These are phyloP conservation scores for Naganishia antarctica DNA, from an alignment of 768 basidiomycete genomes.

Conservation along the genomic window DNA sequence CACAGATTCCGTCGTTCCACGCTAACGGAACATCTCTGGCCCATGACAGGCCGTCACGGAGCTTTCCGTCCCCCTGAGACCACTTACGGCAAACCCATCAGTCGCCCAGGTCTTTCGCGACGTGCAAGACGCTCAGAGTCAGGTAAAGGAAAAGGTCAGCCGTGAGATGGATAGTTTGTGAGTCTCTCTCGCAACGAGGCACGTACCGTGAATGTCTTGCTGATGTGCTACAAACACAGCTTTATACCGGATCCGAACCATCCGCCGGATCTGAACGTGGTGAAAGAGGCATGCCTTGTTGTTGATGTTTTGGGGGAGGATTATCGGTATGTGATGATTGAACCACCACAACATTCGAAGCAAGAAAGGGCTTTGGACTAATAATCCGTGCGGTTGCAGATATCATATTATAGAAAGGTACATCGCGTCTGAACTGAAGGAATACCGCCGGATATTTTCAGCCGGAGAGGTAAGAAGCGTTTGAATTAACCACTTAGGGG, in stretches of 20 bases:
- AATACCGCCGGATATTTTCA: constrained; percentile 92
- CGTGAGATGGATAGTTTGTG: constrained; percentile 89
- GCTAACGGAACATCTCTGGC: background rate
- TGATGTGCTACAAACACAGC: constrained; percentile 51
- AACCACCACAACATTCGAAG: background rate
- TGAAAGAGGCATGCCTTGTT: constrained; percentile 79
- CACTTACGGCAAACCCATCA: constrained; percentile 68
- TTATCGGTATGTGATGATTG: constrained; percentile 55
- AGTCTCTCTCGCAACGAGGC: constrained; percentile 44
- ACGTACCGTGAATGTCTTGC: background rate
- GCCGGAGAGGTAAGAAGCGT: constrained; percentile 69
- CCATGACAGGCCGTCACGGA: constrained; percentile 73
- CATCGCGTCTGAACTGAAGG: constrained; percentile 80
- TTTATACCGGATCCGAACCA: constrained; percentile 70
- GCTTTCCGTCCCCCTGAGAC: constrained; percentile 72
- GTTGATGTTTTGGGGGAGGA: constrained; percentile 84
- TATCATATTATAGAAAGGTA: constrained; percentile 78
- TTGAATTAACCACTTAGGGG: background rate
- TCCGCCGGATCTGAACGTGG: constrained; percentile 60
- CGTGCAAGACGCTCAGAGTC: constrained; percentile 76
- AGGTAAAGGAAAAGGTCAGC: constrained; percentile 73
- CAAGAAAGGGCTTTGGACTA: too few relatives aligned
- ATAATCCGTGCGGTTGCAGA: constrained; percentile 32
- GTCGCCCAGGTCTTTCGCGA: constrained; percentile 73
- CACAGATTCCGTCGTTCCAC: too few relatives aligned